phyloP scores from a whole-genome alignment of 768 basidiomycete genomes.

The Lactarius tabidus region DNA sequence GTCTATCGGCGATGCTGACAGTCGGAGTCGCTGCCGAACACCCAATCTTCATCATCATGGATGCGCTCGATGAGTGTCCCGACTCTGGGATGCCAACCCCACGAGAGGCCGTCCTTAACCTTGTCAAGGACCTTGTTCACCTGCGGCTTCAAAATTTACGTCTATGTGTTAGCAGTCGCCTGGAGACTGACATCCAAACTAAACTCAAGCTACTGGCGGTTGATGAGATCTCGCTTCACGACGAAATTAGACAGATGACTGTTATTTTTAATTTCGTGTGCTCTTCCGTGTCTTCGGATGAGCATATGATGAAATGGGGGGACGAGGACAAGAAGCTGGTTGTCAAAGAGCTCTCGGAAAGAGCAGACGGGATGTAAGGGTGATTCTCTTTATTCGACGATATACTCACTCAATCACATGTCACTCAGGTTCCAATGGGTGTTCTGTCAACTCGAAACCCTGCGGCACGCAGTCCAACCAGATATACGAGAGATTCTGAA shows the following conservation, averaged over 20 bases:
- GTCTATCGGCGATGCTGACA: neutral
- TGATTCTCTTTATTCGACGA: neutral
- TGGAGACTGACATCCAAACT: neutral
- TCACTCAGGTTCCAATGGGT: neutral
- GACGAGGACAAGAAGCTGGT: neutral
- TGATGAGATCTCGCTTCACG: neutral
- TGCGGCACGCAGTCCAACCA: neutral
- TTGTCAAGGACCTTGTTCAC: neutral
- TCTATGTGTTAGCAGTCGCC: neutral
- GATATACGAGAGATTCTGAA: slow-evolving; percentile 1
- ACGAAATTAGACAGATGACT: neutral
- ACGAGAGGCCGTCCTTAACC: neutral
- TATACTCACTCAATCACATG: neutral
- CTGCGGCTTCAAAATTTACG: neutral
- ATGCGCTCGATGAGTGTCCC: neutral
- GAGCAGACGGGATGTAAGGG: neutral
- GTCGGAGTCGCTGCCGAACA: neutral
- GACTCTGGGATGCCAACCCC: neutral
- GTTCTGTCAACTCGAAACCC: neutral
- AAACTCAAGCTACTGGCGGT: neutral
- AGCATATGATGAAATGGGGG: neutral
- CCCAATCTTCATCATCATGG: neutral
- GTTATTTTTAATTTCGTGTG: neutral
- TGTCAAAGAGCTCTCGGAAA: neutral
- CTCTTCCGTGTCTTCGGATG: neutral